Base-by-base conservation (phyloP, 192 early-diverging fungal genomes). In the Kickxella alabastrina region DNA sequence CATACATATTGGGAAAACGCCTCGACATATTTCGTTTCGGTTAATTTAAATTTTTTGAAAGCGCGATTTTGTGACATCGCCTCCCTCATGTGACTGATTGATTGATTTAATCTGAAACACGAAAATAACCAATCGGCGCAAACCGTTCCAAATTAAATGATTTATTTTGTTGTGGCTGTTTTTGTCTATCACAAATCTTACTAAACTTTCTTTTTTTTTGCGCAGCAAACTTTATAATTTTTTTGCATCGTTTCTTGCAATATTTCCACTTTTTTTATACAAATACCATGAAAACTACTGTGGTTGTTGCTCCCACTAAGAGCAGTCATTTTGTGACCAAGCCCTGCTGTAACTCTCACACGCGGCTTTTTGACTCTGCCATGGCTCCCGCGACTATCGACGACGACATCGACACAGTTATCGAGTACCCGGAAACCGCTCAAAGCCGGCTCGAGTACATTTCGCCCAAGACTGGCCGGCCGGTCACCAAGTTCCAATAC, bases 401-500 rank as follows among this genome's bases (percentile, higher is more conserved):
- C 49, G 75, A 78, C 43, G 75, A 78, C 32, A 51, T 78, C 32
- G 57, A 62, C 29, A 78, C 75, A 3, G 49, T 62, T 28, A 60
- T 59, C 25, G 52, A 54, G 10, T 85, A 73, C 31, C 85, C 85
- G 3, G 60, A 59, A 42, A 75, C 78, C 1, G 22, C 62, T 0
- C 22, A 47, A 1, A 80, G 63, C 9, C 80, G 85, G 17, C 54
- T 41, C 22, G 37, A 54, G 17, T 85, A 68, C 24, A 29, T 83
- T 17, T 85, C 83, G 21, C 49, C 55, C 2, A 78, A 76, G 29
- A 85, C 82, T n/a, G 63, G 65, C 1, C 79, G 82, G 18, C 79
- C 59, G 17, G 62, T 89, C 7, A 89, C 87, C 1, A 69, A 68
- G 21, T 89, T 89, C 44, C 87, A 89, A 59, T 89, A 83, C 60